A percentile compares a stretch with the other conserved stretches of the same genome.
Evolutionary conservation across 2,329 filamentous ascomycete species (phyloP).

Genomic region (Teratosphaeria nubilosa): DNA sequence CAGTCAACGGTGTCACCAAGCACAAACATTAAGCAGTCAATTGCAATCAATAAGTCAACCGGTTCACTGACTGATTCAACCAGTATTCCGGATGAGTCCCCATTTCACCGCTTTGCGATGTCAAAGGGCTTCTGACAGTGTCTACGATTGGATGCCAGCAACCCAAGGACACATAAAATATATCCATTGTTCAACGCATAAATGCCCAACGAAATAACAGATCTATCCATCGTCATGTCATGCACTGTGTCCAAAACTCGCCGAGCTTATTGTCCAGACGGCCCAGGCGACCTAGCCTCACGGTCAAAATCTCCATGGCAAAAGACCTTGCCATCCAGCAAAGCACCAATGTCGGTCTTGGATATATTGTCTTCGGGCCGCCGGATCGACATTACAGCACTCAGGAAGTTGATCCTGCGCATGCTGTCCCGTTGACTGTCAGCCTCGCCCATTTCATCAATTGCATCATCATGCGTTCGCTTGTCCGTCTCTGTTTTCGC

Average conservation of each 20-base stretch:
- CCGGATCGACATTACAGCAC: conserved; percentile 13
- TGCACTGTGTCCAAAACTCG: neutral
- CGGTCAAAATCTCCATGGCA: conserved; percentile 3
- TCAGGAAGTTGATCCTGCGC: conserved; percentile 17
- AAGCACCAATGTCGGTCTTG: conserved; percentile 18
- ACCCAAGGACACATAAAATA: too few relatives aligned
- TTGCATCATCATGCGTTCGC: neutral
- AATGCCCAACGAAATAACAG: neutral
- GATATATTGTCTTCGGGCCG: conserved; percentile 14
- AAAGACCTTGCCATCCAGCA: conserved; percentile 15
- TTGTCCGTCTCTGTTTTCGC: neutral
- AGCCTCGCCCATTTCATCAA: neutral
- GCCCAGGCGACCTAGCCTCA: neutral
- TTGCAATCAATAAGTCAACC: too few relatives aligned
- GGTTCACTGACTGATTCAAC: too few relatives aligned
- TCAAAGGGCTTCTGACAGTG: too few relatives aligned
- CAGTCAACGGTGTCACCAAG: too few relatives aligned
- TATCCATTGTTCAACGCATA: neutral
- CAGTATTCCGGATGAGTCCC: too few relatives aligned
- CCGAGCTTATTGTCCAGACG: neutral
- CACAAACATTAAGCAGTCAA: too few relatives aligned
- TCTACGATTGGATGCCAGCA: too few relatives aligned
- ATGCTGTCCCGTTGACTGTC: conserved; percentile 7
- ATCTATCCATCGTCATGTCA: neutral
- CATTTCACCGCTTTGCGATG: too few relatives aligned